A percentile compares a stretch with the other conserved stretches of the same genome.
Conservation (phyloP, 2,329 filamentous ascomycete genomes). For the Fusarium tricinctum region DNA sequence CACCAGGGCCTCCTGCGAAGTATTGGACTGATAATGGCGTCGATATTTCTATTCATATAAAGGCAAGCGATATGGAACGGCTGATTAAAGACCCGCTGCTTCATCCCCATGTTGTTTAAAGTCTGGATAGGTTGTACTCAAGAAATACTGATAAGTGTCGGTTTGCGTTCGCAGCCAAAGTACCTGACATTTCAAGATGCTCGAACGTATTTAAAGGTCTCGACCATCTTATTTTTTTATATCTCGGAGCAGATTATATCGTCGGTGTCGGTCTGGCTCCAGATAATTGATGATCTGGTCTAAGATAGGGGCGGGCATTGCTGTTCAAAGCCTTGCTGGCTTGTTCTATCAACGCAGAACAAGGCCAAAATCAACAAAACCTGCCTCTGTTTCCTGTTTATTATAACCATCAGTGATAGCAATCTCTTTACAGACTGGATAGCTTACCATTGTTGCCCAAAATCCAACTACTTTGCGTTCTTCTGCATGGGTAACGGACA, state of each 20-base stretch:
- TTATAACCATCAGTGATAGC: neutral
- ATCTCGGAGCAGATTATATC: no score
- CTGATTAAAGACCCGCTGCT: constrained; percentile 38
- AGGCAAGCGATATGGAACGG: constrained; percentile 31
- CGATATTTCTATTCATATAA: constrained; percentile 42
- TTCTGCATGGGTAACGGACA: neutral
- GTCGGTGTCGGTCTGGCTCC: no score
- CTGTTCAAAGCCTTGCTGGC: no score
- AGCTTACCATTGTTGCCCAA: constrained; percentile 4
- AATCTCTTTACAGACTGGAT: no score
- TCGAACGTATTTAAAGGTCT: no score
- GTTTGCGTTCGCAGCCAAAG: no score
- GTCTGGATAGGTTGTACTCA: no score
- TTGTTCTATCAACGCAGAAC: neutral
- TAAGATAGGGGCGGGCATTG: no score
- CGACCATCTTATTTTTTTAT: no score
- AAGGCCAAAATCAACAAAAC: neutral
- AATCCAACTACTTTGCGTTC: neutral
- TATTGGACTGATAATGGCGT: constrained; percentile 46
- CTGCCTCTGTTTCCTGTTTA: neutral
- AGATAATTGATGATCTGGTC: no score
- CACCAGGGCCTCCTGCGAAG: constrained; percentile 3
- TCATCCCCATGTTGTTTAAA: neutral
- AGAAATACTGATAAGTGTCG: no score
- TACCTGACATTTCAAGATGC: no score